phyloP scores from a whole-genome alignment of 192 early-diverging fungal genomes.

The Linderina pennispora region DNA sequence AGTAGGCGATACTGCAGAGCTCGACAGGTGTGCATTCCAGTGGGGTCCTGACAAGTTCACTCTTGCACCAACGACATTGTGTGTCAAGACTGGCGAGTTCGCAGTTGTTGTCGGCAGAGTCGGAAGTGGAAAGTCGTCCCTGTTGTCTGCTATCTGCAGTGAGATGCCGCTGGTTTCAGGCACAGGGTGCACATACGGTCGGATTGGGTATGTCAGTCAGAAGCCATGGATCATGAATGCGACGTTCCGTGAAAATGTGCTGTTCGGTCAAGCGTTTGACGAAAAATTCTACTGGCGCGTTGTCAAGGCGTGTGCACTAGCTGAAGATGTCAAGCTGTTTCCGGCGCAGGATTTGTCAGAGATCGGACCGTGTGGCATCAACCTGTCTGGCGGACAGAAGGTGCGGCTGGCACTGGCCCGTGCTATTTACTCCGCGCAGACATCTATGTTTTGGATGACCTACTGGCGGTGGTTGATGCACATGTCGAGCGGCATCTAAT shows the following conservation, averaged over 20 bases:
- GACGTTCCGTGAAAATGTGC: constrained; percentile 37
- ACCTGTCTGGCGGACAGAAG: constrained; percentile 58
- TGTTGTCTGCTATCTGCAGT: constrained; percentile 49
- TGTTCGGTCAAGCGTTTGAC: constrained; percentile 22
- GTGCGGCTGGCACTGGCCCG: constrained; percentile 60
- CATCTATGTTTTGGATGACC: constrained; percentile 33
- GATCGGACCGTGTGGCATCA: constrained; percentile 55
- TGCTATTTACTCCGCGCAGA: constrained; percentile 56
- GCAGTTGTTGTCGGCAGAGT: constrained; percentile 50
- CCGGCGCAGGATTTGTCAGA: constrained; percentile 38
- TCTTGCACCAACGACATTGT: constrained; percentile 2
- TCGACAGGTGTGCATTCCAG: constrained; percentile 11
- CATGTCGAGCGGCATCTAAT: constrained; percentile 21
- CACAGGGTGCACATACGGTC: constrained; percentile 60
- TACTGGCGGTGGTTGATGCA: constrained; percentile 26
- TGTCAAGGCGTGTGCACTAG: constrained; percentile 27
- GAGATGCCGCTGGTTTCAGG: constrained; percentile 77
- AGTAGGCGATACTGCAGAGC: not conserved
- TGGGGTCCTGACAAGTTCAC: constrained; percentile 21
- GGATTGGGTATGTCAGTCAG: constrained; percentile 34
- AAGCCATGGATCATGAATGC: constrained; percentile 40
- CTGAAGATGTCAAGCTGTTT: constrained; percentile 13
- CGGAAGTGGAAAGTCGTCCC: constrained; percentile 54
- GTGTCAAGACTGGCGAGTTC: constrained; percentile 17
- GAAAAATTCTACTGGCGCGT: constrained; percentile 11